These are phyloP conservation scores for cucumber (Cucumis sativus) DNA, from an alignment of 306 rosid genomes.

Conservation along the genomic window Cucumber_9930_V3 NC_026659.2:27333501-27334000, in stretches of 20 bases:
- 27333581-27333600: neutral
- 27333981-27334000: conserved; percentile 16
- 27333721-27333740: neutral
- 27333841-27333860: neutral
- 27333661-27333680: neutral
- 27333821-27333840: conserved; percentile 35
- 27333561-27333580: neutral
- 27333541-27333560: neutral
- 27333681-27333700: neutral
- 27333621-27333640: neutral
- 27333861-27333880: conserved; percentile 13
- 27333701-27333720: neutral
- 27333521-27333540: neutral
- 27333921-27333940: conserved; percentile 14
- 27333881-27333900: conserved; percentile 14
- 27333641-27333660: neutral
- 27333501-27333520: neutral
- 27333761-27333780: too few relatives aligned
- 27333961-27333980: neutral
- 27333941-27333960: conserved; percentile 3
- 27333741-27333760: neutral
- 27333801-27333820: neutral
- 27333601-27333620: neutral
- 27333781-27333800: neutral
- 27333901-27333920: conserved; percentile 10